Percentiles rank a stretch among this genome's conserved stretches.
These are phyloP conservation scores for barley (Hordeum vulgare) DNA, from an alignment of 176 grass and related monocot species.

Conservation along the genomic window MorexV3_pseudomolecules_assembly NC_058523.1:507490447-507490946, in stretches of 20 bases:
- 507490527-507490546: background rate
- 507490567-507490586: background rate
- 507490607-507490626: constrained; percentile 8
- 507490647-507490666: constrained; percentile 12
- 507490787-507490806: background rate
- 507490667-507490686: background rate
- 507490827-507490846: constrained; percentile 96
- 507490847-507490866: constrained; percentile 95
- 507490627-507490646: background rate
- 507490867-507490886: constrained; percentile 96
- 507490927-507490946: constrained; percentile 56
- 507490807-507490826: constrained; percentile 13
- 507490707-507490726: background rate
- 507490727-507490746: too few relatives aligned
- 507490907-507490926: constrained; percentile 89
- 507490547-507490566: background rate
- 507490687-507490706: background rate
- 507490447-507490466: background rate
- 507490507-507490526: background rate
- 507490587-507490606: constrained; percentile 9
- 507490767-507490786: background rate
- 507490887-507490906: constrained; percentile 99
- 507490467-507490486: background rate
- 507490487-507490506: background rate
- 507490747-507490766: too few relatives aligned